These are phyloP conservation scores for Penicillium herquei DNA, from an alignment of 495 filamentous ascomycete genomes.

Conservation along the genomic window DNA sequence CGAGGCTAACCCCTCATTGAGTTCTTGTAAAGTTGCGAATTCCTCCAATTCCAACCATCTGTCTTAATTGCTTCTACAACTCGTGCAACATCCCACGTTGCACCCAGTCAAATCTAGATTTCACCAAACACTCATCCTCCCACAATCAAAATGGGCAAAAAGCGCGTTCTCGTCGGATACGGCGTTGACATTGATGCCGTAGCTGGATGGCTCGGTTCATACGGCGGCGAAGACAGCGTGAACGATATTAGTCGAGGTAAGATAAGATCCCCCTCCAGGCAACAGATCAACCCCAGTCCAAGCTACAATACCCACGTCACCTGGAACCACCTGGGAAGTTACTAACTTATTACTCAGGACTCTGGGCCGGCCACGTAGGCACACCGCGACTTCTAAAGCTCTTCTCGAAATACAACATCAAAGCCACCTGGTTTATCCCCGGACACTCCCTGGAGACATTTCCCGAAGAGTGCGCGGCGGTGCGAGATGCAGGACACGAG, in stretches of 20 bases:
- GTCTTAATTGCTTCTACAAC: no score
- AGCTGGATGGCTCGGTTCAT: slow-evolving; percentile 69
- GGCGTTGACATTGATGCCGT: slow-evolving; percentile 69
- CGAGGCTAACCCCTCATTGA: neutral
- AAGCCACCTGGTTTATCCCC: slow-evolving; percentile 80
- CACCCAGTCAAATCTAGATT: no score
- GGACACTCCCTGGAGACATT: slow-evolving; percentile 79
- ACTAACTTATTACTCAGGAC: slow-evolving; percentile 35
- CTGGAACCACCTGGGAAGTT: no score
- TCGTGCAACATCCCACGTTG: no score
- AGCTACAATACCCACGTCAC: neutral
- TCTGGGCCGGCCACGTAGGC: slow-evolving; percentile 73
- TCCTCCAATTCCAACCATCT: neutral
- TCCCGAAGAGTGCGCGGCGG: slow-evolving; percentile 69
- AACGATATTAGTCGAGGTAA: slow-evolving; percentile 65
- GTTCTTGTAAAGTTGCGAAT: neutral
- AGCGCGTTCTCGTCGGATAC: slow-evolving; percentile 55
- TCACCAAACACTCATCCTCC: no score
- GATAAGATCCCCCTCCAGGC: neutral
- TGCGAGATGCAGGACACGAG: slow-evolving; percentile 75
- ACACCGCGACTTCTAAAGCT: slow-evolving; percentile 70
- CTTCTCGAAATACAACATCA: slow-evolving; percentile 78
- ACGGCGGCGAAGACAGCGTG: slow-evolving; percentile 68
- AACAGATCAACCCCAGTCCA: neutral
- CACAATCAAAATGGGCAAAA: slow-evolving; percentile 53